Percentiles rank a stretch among this genome's conserved stretches.
Evolutionary conservation across 495 filamentous ascomycete species (phyloP).

Genomic region (Sabuloglossum arenarium): DNA sequence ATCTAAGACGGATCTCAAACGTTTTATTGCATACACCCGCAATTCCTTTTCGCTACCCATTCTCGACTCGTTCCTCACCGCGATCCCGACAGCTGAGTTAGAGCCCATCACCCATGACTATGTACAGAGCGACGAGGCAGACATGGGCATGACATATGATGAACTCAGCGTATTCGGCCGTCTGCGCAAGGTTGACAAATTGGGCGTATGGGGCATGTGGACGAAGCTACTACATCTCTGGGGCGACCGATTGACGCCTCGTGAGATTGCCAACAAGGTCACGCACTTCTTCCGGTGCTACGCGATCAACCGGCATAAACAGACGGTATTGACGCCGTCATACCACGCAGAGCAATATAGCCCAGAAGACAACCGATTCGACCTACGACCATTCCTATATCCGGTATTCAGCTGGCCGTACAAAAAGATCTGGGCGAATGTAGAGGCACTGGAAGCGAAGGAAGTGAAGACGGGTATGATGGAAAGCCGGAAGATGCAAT

Average conservation of each 20-base stretch:
- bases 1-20: conserved; percentile 43
- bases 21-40: conserved; percentile 50
- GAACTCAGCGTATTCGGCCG: conserved; percentile 37
- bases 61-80: conserved; percentile 50
- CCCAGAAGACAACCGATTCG: conserved; percentile 9
- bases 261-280: conserved; percentile 37
- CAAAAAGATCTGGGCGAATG: not conserved
- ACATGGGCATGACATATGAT: conserved; percentile 38
- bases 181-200: conserved; percentile 16
- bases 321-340: conserved; percentile 19
- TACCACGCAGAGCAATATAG: conserved; percentile 8
- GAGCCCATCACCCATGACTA: conserved; percentile 55
- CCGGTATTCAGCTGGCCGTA: not conserved
- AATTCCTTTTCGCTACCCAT: conserved; percentile 46
- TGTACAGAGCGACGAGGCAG: conserved; percentile 50
- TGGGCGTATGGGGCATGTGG: conserved; percentile 19
- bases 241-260: conserved; percentile 25
- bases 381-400: conserved; percentile 6
- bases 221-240: conserved; percentile 48
- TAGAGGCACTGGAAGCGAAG: not conserved
- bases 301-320: conserved; percentile 25
- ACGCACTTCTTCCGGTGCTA: conserved; percentile 48
- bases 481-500: too few species aligned
- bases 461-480: not conserved
- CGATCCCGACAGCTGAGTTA: conserved; percentile 64